Evolutionary conservation across 2,329 filamentous ascomycete genomes (phyloP).

Genomic region (Beauveria australis): DNA sequence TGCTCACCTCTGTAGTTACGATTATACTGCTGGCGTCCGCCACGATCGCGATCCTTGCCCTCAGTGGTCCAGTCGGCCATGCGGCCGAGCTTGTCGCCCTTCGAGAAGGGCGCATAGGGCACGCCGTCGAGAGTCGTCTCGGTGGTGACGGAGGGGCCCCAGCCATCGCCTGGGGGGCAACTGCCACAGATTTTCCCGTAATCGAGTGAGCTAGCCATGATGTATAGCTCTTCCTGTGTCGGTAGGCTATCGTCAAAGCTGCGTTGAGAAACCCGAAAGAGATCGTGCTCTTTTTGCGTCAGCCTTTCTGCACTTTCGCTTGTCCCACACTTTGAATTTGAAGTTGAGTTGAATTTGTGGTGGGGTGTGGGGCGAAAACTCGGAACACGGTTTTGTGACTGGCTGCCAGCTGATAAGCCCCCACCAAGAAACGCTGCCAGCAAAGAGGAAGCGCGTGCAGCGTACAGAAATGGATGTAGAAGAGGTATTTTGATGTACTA

Average conservation of each 20-base stretch:
- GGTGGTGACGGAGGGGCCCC: slow-evolving; percentile 75
- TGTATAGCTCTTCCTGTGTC: slow-evolving; percentile 3
- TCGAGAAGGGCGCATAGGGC: slow-evolving; percentile 95
- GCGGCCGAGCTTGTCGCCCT: slow-evolving; percentile 95
- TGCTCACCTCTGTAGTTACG: slow-evolving; percentile 79
- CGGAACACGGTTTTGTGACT: slow-evolving; percentile 1
- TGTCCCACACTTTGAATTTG: slow-evolving; percentile 16
- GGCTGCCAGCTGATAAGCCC: slow-evolving; percentile 5
- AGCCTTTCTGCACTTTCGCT: slow-evolving; percentile 11
- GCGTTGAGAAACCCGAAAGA: slow-evolving; percentile 7
- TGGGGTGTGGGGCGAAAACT: slow-evolving; percentile 28
- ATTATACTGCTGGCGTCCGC: slow-evolving; percentile 82
- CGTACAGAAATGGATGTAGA: background rate
- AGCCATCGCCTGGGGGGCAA: slow-evolving; percentile 68
- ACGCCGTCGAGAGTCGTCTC: slow-evolving; percentile 91
- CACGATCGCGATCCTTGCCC: slow-evolving; percentile 73
- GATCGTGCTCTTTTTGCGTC: slow-evolving; percentile 11
- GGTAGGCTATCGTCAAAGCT: slow-evolving; percentile 7
- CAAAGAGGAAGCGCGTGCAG: background rate
- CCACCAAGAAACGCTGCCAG: background rate
- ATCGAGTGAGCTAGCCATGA: slow-evolving; percentile 47
- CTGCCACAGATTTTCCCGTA: slow-evolving; percentile 58
- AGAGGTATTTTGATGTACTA: background rate
- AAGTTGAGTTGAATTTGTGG: slow-evolving; percentile 30
- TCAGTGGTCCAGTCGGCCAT: slow-evolving; percentile 98